Base-by-base conservation (phyloP, 176 grass and related monocot genomes). In the Oryza officinalis region DNA sequence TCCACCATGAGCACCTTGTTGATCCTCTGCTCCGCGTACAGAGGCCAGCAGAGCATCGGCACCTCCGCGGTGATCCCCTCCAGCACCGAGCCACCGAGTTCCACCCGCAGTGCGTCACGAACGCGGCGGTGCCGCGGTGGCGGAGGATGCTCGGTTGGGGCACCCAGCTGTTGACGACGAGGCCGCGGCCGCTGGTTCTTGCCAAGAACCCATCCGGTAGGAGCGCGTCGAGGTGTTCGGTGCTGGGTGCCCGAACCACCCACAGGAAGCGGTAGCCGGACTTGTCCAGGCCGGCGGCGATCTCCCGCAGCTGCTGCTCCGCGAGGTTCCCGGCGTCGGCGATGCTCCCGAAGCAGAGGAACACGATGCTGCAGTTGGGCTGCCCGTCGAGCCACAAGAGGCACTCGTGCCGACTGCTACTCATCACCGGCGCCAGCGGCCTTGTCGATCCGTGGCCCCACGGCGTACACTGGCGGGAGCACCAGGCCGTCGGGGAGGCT, bases 41-140 rank as follows among this genome's bases (percentile, higher is more conserved):
- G 49, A 2, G 87, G 87, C 87, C 75, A 89, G 7, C 69, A 80
- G 20, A 84, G 45, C 72, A 88, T 83, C 12, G 86, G 86, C 71
- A 83, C 59, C 0, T 78, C 86, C 0, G 79, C 63, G 52, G 70
- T 66, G 26, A 89, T 17, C 4, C 67, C 80, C 35, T 88, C 86
- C 57, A 89, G 35, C 13, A 28, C 71, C 14, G 87, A 89, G 72
- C 81, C 13, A 28, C 71, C 14, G 87, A 89, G 72, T 85, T 88
- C 87, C 87, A 85, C 10, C 81, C 81, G 6, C 87, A 89, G 69
- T 89, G 87, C 23, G 80, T 89, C 43, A 89, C 68, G 65, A 90
- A 90, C 38, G 66, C 74, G 4, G 74, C 88, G 10, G 82, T 75
- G 0, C 80, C 85, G n/a, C 28, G 41, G 50, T 84, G 89, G 7